A percentile compares a stretch with the other conserved stretches of the same genome.
phyloP scores from a whole-genome alignment of 139 green algal species.

The Chlamydomonas sp. region DNA sequence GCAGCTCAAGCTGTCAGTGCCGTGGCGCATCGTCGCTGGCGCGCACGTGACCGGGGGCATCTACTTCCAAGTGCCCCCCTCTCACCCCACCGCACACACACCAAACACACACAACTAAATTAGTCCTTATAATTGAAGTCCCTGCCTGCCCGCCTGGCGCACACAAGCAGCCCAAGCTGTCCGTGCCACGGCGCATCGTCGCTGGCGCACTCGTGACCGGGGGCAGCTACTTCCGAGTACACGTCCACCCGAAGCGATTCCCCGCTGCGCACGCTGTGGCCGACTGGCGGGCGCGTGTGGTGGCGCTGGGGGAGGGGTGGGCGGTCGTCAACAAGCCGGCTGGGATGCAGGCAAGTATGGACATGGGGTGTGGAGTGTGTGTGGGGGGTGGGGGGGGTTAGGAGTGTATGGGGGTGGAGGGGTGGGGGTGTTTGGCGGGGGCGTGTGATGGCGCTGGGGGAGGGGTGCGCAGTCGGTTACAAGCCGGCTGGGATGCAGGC shows the following conservation, averaged over 20 bases:
- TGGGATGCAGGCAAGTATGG: conserved; percentile 60
- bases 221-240: conserved; percentile 59
- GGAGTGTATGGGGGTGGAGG: too few species aligned
- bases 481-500: conserved; percentile 73
- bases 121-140: background rate
- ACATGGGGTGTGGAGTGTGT: too few species aligned
- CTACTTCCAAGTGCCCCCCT: too few species aligned
- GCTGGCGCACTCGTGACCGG: conserved; percentile 12
- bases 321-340: conserved; percentile 79
- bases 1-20: too few species aligned
- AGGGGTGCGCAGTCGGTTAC: conserved; percentile 61
- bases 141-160: background rate
- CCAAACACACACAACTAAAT: too few species aligned
- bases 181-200: conserved; percentile 15
- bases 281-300: conserved; percentile 30
- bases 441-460: conserved; percentile 35
- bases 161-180: conserved; percentile 17
- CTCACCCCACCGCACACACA: too few species aligned
- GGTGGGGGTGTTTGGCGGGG: conserved; percentile 10
- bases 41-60: too few species aligned
- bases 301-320: conserved; percentile 35
- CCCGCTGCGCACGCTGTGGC: conserved; percentile 34
- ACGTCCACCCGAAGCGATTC: conserved; percentile 72
- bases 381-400: too few species aligned
- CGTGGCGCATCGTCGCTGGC: too few species aligned